phyloP scores from a whole-genome alignment of 441 rosid species.

The Viola pubescens region DNA sequence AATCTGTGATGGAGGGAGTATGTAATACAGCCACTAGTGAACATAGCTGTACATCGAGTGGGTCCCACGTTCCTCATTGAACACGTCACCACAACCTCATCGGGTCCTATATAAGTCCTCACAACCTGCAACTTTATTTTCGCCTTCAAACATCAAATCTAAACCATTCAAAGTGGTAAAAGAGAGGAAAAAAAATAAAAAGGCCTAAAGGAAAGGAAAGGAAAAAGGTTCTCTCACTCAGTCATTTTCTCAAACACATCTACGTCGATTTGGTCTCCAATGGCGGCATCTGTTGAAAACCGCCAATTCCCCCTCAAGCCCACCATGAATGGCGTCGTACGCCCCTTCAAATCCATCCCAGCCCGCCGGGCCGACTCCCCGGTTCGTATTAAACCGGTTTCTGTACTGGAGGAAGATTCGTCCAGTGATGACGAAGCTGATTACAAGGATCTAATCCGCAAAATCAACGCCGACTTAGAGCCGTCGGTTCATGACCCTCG shows the following conservation, averaged over 20 bases:
- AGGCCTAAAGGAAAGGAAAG: background rate
- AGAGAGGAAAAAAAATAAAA: background rate
- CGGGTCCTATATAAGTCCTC: conserved; percentile 26
- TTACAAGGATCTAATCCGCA: conserved; percentile 37
- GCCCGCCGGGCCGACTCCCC: conserved; percentile 28
- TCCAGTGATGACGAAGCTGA: conserved; percentile 55
- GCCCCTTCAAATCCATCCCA: conserved; percentile 36
- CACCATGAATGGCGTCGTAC: conserved; percentile 42
- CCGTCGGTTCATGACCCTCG: conserved; percentile 52
- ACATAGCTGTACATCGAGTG: background rate
- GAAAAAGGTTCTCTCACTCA: background rate
- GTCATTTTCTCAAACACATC: too few species aligned
- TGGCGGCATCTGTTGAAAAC: conserved; percentile 85
- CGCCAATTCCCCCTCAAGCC: conserved; percentile 55
- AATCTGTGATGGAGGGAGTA: background rate
- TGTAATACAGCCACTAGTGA: background rate
- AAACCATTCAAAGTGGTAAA: background rate
- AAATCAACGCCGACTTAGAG: conserved; percentile 53
- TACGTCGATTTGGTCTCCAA: conserved; percentile 9
- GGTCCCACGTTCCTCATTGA: conserved; percentile 1
- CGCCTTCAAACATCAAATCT: conserved; percentile 3
- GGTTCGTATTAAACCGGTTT: conserved; percentile 20
- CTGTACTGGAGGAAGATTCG: conserved; percentile 11
- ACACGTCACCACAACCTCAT: conserved; percentile 8
- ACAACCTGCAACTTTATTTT: background rate